phyloP scores from a whole-genome alignment of 805 yeast genomes.

The Clavispora carvajalis region DNA sequence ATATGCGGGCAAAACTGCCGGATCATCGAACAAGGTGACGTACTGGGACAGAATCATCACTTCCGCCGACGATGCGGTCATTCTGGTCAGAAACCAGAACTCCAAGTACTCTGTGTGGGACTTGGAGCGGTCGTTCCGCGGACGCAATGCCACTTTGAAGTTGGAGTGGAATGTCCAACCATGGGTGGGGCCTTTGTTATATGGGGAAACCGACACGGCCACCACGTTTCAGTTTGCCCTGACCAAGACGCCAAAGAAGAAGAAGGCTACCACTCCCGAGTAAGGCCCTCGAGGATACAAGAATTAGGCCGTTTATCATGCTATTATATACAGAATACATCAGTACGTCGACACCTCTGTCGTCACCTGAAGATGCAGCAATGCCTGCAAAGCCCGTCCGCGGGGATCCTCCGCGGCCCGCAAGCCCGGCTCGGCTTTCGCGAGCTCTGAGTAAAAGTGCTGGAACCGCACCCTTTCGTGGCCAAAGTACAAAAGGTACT shows the following conservation, averaged over 20 bases:
- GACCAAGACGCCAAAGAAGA: neutral
- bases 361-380: conserved; percentile 10
- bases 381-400: conserved; percentile 20
- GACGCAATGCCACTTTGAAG: conserved; percentile 60
- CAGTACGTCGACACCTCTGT: neutral
- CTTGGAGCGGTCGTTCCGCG: conserved; percentile 53
- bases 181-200: conserved; percentile 71
- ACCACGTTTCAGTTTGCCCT: conserved; percentile 29
- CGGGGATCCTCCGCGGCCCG: conserved; percentile 18
- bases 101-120: conserved; percentile 90
- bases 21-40: conserved; percentile 60
- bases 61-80: conserved; percentile 49
- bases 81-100: conserved; percentile 47
- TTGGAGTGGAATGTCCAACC: conserved; percentile 95
- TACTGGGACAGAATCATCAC: conserved; percentile 88
- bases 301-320: no score
- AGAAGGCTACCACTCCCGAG: no score
- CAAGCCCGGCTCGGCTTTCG: neutral
- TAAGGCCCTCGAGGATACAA: no score
- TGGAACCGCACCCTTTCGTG: conserved; percentile 15
- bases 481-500: conserved; percentile 20
- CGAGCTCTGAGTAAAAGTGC: conserved; percentile 6
- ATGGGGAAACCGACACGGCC: conserved; percentile 46
- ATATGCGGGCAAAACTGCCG: conserved; percentile 47
- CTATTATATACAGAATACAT: neutral